Base-by-base conservation (phyloP, 108 stramenopile species). In the Thalassiosira profunda region DNA sequence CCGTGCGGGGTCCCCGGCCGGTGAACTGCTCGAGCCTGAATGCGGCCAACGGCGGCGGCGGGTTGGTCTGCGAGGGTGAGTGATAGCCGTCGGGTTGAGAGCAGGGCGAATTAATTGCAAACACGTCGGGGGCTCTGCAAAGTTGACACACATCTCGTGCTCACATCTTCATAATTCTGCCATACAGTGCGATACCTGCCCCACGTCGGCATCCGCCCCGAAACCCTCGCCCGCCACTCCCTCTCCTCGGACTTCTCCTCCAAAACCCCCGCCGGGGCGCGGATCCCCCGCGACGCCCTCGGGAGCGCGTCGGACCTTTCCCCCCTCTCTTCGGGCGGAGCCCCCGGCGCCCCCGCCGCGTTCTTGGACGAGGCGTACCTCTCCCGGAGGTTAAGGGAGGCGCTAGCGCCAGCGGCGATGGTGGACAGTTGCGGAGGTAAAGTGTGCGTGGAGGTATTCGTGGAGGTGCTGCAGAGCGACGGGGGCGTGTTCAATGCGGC, bases 401-500 rank as follows among this genome's bases (percentile, higher is more conserved):
- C 91, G 1, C 51, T 95, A 7, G 31, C 58, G 3, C 83, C 91
- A 4, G 72, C 91, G 0, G 59, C 91, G 1, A 52, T 70, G 1
- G 21, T 84, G 12, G 43, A 80, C 20, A 15, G 43, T 2, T 80
- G 31, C 28, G 53, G 41, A 63, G 70, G 70, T 81, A 58, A 91
- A 89, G 76, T 79, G 76, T 67, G 70, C 41, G 46, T 90, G 8
- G 66, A 71, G 10, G 80, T 92, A 1, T 72, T 75, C 36, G 81
- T 89, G n/a, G 74, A 86, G 6, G 79, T 95, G 18, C 43, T 95
- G 23, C 94, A 95, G 58, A 84, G 88, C 54, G 91, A 92, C 76
- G 94, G 94, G 20, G 71, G 83, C 24, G 81, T 85, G 21, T 70
- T 95, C 47, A 65, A 84, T 18, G 86, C 87, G 17, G 79, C 74